These are phyloP conservation scores for Trichoderma sp. DNA, from an alignment of 2,329 filamentous ascomycete genomes.

Conservation along the genomic window DNA sequence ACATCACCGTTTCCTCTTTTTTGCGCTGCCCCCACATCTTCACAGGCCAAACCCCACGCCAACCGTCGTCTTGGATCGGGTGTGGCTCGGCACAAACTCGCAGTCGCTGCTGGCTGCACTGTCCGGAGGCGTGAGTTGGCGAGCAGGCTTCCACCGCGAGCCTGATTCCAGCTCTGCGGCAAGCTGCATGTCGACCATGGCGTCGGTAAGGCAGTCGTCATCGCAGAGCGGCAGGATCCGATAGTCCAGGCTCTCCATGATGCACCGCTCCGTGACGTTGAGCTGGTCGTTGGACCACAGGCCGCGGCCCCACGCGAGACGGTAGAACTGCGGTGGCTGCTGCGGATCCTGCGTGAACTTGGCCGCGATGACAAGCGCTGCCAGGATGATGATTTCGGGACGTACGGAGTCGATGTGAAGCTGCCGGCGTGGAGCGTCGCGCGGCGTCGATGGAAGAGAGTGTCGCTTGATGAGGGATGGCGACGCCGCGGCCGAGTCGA, in stretches of 20 bases:
- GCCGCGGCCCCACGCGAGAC: conserved; percentile 53
- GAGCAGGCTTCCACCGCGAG: conserved; percentile 15
- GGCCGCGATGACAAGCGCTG: conserved; percentile 62
- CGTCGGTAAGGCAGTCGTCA: conserved; percentile 57
- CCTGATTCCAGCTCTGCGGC: conserved; percentile 43
- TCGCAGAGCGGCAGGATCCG: conserved; percentile 63
- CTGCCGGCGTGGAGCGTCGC: conserved; percentile 37
- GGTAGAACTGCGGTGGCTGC: conserved; percentile 55
- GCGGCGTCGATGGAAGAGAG: conserved; percentile 47
- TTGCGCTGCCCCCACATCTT: background rate
- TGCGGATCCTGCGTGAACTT: conserved; percentile 66
- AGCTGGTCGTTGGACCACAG: conserved; percentile 64
- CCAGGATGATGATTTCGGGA: conserved; percentile 65
- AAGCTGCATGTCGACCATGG: conserved; percentile 64
- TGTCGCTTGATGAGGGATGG: conserved; percentile 45
- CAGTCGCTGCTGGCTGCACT: conserved; percentile 33
- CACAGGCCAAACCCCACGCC: conserved; percentile 21
- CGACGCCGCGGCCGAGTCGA: conserved; percentile 18
- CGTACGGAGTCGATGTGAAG: conserved; percentile 62
- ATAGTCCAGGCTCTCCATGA: conserved; percentile 66
- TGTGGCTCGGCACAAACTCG: conserved; percentile 35
- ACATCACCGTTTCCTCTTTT: background rate
- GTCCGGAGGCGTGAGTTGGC: conserved; percentile 35
- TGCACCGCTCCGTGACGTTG: conserved; percentile 63
- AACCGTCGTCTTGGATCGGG: conserved; percentile 40